A percentile compares a stretch with the other conserved stretches of the same genome.
phyloP scores from a whole-genome alignment of 2,329 filamentous ascomycete species.

The Arachnomyces sp. region DNA sequence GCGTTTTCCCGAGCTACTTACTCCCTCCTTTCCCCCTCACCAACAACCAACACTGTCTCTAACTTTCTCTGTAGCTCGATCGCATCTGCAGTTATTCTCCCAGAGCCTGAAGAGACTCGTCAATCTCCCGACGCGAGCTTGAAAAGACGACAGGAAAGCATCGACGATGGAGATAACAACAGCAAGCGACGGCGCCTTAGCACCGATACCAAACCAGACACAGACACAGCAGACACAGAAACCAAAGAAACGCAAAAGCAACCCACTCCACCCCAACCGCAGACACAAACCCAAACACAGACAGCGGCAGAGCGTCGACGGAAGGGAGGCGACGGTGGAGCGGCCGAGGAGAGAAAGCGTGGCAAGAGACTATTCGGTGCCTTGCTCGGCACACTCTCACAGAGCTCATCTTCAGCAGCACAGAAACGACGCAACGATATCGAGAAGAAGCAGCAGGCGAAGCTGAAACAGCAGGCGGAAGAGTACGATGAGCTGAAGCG shows the following conservation, averaged over 20 bases:
- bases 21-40: background rate
- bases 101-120: constrained; percentile 31
- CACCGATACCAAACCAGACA: constrained; percentile 24
- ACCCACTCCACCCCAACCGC: constrained; percentile 7
- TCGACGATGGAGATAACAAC: constrained; percentile 35
- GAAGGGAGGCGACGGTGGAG: constrained; percentile 27
- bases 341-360: constrained; percentile 72
- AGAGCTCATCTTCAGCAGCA: constrained; percentile 56
- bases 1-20: background rate
- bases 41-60: background rate
- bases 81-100: constrained; percentile 48
- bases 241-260: no score
- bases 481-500: constrained; percentile 63
- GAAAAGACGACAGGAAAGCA: constrained; percentile 51
- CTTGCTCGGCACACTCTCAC: constrained; percentile 68
- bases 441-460: constrained; percentile 72
- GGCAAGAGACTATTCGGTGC: constrained; percentile 81
- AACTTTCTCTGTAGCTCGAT: constrained; percentile 30
- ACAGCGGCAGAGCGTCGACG: constrained; percentile 9
- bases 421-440: constrained; percentile 69
- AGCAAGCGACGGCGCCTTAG: constrained; percentile 48
- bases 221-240: no score
- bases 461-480: constrained; percentile 59
- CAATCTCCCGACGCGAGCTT: constrained; percentile 26
- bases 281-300: constrained; percentile 3